A percentile compares a stretch with the other conserved stretches of the same genome.
Evolutionary conservation across 495 filamentous ascomycete species (phyloP).

Genomic region (Letharia lupina): DNA sequence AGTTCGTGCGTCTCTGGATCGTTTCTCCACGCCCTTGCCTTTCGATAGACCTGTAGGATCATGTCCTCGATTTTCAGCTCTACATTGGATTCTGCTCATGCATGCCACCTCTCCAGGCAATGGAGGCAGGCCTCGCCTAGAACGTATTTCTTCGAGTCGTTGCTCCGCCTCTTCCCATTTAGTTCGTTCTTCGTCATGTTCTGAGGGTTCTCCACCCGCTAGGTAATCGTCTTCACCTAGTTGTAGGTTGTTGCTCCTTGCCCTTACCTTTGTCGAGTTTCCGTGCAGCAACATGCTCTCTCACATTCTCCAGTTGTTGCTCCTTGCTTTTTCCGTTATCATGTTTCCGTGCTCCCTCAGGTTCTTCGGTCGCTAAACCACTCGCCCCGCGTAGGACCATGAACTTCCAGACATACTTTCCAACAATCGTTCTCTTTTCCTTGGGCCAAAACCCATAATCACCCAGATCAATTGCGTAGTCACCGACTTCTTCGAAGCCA

Average conservation of each 20-base stretch:
- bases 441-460: not conserved
- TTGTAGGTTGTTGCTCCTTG: not conserved
- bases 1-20: no score
- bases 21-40: not conserved
- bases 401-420: not conserved
- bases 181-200: not conserved
- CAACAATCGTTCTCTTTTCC: not conserved
- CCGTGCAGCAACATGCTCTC: not conserved
- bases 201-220: not conserved
- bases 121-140: not conserved
- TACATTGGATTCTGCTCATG: not conserved
- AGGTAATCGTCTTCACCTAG: not conserved
- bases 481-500: conserved; percentile 1
- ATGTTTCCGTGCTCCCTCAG: not conserved
- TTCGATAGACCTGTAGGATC: not conserved
- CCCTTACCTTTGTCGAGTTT: not conserved
- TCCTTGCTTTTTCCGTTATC: not conserved
- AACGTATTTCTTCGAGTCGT: not conserved
- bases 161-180: not conserved
- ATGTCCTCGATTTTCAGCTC: not conserved
- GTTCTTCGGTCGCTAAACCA: not conserved
- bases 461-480: not conserved
- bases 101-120: not conserved
- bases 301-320: not conserved
- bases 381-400: not conserved